Evolutionary conservation across 805 yeast genomes (phyloP).

Genomic region (Limtongia smithiae): DNA sequence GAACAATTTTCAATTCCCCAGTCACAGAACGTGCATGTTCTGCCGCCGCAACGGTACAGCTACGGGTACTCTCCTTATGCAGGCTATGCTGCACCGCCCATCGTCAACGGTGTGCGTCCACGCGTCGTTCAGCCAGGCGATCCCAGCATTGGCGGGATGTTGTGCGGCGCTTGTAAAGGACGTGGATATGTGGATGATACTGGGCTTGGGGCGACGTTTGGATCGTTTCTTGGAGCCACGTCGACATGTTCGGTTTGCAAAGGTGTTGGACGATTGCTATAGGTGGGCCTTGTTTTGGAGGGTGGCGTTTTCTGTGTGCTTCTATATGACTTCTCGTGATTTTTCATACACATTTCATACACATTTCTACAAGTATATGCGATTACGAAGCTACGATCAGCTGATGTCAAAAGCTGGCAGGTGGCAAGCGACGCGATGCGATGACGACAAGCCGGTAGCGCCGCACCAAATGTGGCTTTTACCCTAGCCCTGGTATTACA

Average conservation of each 20-base stretch:
- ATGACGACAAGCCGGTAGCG: too few relatives aligned
- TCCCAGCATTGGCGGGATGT: slow-evolving; percentile 66
- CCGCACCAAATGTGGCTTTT: too few relatives aligned
- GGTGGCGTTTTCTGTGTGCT: too few relatives aligned
- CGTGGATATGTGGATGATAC: slow-evolving; percentile 54
- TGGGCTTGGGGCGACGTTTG: slow-evolving; percentile 10
- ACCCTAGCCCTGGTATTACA: too few relatives aligned
- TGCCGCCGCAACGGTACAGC: slow-evolving; percentile 28
- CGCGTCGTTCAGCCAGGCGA: slow-evolving; percentile 68
- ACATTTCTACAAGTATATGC: too few relatives aligned
- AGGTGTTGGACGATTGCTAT: slow-evolving; percentile 24
- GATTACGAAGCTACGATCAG: too few relatives aligned
- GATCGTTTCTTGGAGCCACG: slow-evolving; percentile 9
- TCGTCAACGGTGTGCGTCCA: slow-evolving; percentile 33
- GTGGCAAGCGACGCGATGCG: too few relatives aligned
- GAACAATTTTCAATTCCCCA: slow-evolving; percentile 50
- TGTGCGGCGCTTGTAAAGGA: slow-evolving; percentile 74
- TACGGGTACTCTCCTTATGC: slow-evolving; percentile 31
- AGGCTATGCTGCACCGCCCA: slow-evolving; percentile 8
- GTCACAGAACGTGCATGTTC: slow-evolving; percentile 27
- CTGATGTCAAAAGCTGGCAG: too few relatives aligned
- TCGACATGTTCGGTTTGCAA: slow-evolving; percentile 17
- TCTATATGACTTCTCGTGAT: too few relatives aligned
- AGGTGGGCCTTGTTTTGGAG: neutral
- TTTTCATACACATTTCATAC: too few relatives aligned